A percentile compares a stretch with the other conserved stretches of the same genome.
Evolutionary conservation across 83 land plant species (phyloP).

Genomic region (Picea mariana): DNA sequence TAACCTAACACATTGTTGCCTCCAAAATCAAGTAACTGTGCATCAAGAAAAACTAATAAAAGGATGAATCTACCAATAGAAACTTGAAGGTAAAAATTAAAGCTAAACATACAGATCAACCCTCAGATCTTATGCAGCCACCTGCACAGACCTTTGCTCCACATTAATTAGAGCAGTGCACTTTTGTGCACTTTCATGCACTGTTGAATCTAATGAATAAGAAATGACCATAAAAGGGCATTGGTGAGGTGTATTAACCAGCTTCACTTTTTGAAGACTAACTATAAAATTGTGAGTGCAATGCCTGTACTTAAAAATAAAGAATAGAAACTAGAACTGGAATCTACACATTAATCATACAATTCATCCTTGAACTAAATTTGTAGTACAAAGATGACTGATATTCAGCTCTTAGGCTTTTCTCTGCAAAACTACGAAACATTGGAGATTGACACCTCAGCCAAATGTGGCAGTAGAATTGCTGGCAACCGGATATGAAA

Average conservation of each 20-base stretch:
- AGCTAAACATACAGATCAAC: neutral
- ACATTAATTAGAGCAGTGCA: neutral
- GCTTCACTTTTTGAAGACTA: constrained; percentile 6
- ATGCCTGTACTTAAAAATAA: constrained; percentile 5
- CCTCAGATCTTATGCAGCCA: neutral
- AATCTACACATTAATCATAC: constrained; percentile 9
- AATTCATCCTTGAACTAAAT: constrained; percentile 15
- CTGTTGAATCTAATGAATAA: neutral
- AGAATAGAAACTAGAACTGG: neutral
- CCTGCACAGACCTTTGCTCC: neutral
- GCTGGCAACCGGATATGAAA: constrained; percentile 16
- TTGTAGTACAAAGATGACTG: constrained; percentile 13
- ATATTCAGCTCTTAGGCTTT: constrained; percentile 9
- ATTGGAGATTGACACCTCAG: constrained; percentile 8
- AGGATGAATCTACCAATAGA: neutral
- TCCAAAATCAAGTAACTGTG: neutral
- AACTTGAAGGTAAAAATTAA: neutral
- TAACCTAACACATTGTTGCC: neutral
- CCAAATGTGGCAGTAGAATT: constrained; percentile 16
- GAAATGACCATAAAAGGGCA: too few species aligned
- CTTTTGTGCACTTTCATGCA: neutral
- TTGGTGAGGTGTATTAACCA: constrained; percentile 1
- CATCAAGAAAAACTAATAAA: constrained; percentile 1
- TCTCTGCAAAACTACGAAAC: constrained; percentile 13
- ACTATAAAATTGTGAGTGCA: constrained; percentile 1